Base-by-base conservation (phyloP, 2,329 filamentous ascomycete species). In the Verticillium nonalfalfae region DNA sequence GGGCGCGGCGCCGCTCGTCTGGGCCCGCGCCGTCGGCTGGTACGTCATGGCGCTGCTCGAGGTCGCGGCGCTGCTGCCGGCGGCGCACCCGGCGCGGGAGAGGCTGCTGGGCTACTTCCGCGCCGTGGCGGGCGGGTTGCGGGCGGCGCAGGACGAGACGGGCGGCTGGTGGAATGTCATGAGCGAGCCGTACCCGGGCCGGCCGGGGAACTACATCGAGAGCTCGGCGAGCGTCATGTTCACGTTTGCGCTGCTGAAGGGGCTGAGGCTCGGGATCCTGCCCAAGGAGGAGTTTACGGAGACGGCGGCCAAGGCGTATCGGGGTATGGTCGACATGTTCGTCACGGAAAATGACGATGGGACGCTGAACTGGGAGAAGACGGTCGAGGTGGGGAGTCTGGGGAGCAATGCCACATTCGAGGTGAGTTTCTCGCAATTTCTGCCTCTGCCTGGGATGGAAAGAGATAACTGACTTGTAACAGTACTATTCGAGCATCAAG, bases 101-200 rank as follows among this genome's bases (percentile, higher is more conserved):
- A 72, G 72, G 63, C 69, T 79, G 7, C 64, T 72, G 45, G 68
- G 67, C 2, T 78, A 80, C 66, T 77, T 79, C 56, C 68, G 69
- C 1, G 71, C 74, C 4, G 73, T 82, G 1, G 75, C 77, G 0
- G 64, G 72, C 3, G 78, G 78, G 0, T 64, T 84, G 1, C 75
- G 76, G 62, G 67, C 67, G 11, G 74, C 75, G 0, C 78, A 78
- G 21, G 79, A 82, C 61, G 66, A 67, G 11, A 66, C 40, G n/a
- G 81, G 82, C 0, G 83, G 81, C 15, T 87, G 84, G 83, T 86
- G 82, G 80, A 73, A 85, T 59, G 73, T 86, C 45, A 82, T 86
- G 78, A 78, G 78, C 65, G 74, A 78, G 61, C 70, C 75, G 33
- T 79, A 81, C 60, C 76, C 78, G 0, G 79, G 76, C 1, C 66